Evolutionary conservation across 1,284 basidiomycete species (phyloP).

Genomic region (Moesziomyces antarcticus): DNA sequence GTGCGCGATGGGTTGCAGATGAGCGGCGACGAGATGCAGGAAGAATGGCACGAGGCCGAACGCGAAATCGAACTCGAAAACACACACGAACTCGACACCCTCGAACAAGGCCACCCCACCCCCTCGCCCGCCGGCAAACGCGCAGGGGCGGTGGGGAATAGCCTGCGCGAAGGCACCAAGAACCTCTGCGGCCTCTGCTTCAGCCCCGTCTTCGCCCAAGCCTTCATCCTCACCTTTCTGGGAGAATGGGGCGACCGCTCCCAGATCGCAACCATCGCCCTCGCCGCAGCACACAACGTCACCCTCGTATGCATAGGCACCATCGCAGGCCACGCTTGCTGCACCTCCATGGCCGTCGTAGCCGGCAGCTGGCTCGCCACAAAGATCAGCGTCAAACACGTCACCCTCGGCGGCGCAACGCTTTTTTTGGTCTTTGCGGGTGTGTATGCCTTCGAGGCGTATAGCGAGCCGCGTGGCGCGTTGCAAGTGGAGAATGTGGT

Average conservation of each 20-base stretch:
- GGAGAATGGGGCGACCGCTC: constrained; percentile 99
- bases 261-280: constrained; percentile 95
- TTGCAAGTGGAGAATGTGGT: not conserved
- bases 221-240: constrained; percentile 92
- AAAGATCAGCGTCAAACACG: constrained; percentile 66
- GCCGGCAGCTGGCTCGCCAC: constrained; percentile 83
- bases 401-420: constrained; percentile 83
- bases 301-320: constrained; percentile 89
- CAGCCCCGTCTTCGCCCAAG: constrained; percentile 93
- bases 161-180: constrained; percentile 75
- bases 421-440: constrained; percentile 83
- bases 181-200: constrained; percentile 85
- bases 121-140: not conserved
- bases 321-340: constrained; percentile 85
- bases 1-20: constrained; percentile 53
- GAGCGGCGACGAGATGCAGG: constrained; percentile 68
- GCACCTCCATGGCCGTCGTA: constrained; percentile 88
- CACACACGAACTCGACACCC: constrained; percentile 75
- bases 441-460: constrained; percentile 70
- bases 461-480: not conserved
- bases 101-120: constrained; percentile 36
- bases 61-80: constrained; percentile 79
- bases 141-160: not conserved
- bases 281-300: constrained; percentile 89
- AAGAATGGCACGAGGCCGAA: constrained; percentile 80